Evolutionary conservation across 192 early-diverging fungal genomes (phyloP).

Genomic region (Entomortierella parvispora): DNA sequence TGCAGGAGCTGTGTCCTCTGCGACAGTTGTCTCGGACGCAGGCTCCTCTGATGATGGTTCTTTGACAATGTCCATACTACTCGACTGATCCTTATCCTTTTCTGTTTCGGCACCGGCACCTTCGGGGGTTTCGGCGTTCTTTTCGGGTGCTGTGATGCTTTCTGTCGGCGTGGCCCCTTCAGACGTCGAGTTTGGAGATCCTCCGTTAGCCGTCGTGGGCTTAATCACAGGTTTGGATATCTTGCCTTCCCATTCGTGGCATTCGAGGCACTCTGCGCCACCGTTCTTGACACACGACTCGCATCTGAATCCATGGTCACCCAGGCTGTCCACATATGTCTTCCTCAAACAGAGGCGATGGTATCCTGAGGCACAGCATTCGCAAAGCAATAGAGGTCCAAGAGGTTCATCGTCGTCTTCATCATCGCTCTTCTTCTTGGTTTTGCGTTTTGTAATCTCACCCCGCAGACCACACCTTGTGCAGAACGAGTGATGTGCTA

Average conservation of each 20-base stretch:
- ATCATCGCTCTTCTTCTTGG: constrained; percentile 49
- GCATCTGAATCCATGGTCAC: constrained; percentile 45
- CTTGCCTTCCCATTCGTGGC: constrained; percentile 36
- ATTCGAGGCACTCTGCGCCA: constrained; percentile 45
- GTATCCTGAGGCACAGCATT: constrained; percentile 49
- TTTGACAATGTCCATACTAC: constrained; percentile 12
- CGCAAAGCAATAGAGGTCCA: constrained; percentile 44
- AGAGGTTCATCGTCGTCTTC: constrained; percentile 49
- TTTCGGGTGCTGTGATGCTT: no score
- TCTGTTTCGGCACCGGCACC: background rate
- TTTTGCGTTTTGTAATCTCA: constrained; percentile 44
- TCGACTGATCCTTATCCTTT: constrained; percentile 8
- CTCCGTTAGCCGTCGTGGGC: background rate
- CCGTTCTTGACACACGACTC: constrained; percentile 45
- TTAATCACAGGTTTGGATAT: background rate
- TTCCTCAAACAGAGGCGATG: constrained; percentile 42
- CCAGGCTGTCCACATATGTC: constrained; percentile 28
- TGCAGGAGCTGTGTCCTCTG: background rate
- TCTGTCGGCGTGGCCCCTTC: background rate
- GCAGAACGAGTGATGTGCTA: constrained; percentile 46
- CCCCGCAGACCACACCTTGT: constrained; percentile 44
- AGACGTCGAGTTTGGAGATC: background rate
- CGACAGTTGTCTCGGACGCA: background rate
- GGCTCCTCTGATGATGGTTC: background rate
- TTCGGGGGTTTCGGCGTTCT: no score